Evolutionary conservation across 345 rosid species (phyloP), one percentile per base, ranked within the genome.

Genomic region (Corymbia maculata): DNA sequence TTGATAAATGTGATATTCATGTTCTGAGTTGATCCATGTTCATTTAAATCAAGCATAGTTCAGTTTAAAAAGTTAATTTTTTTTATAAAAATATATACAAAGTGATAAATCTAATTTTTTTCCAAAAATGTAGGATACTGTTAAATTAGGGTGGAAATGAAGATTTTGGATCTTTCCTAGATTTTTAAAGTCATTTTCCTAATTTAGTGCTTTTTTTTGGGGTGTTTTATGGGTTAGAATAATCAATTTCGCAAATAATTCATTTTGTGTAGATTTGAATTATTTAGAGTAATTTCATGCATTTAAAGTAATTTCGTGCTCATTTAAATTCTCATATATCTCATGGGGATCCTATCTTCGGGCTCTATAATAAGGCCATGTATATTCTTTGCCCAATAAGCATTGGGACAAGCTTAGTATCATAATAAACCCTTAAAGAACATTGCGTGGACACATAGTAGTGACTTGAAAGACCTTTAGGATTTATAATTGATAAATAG

Each of bases 331-430:
- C 13, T 21, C 2, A 55, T 55, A 21, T 22, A 55, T 28, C 61
- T 22, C 1, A 55, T 0, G 0, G 5, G 61, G 22, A 55, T 55
- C 28, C 1, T 1, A 12, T 55, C 61, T 55, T 55, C 5, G 11
- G 26, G 0, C 61, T 55, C 28, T 55, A 55, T 0, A 55, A 55
- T 28, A 55, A 55, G 61, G 61, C 21, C 28, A 22, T 22, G 13
- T 4, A 22, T 55, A 22, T 55, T 4, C 61, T 55, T 55, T 55
- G 0, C 61, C 28, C 0, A 0, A 55, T 11, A 55, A 22, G 0
- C 22, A 55, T 9, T 0, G 21, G 61, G 61, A 55, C 5, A 51
- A 51, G 52, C 17, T 51, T 51, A 51, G 7, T 5, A 51, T 55
- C 26, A 55, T 55, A 55, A 26, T 9, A 55, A 55, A 55, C 61